Conservation (phyloP, 148 eudicot species). For the Rhododendron kiyosumense region DNA sequence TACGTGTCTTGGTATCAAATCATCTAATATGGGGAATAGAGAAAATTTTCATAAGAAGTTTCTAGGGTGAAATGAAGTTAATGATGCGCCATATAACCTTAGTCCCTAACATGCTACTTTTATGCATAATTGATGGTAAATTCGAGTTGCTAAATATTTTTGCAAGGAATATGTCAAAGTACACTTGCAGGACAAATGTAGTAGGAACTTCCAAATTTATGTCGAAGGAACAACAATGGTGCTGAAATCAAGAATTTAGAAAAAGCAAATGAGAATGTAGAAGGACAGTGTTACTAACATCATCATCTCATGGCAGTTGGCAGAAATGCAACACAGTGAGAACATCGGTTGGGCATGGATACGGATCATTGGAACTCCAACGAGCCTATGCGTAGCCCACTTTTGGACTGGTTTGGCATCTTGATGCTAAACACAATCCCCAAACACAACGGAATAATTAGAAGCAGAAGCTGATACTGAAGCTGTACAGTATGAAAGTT, state of each 20-base stretch:
- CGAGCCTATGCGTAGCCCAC: conserved; percentile 47
- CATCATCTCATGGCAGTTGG: conserved; percentile 44
- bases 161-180: not conserved
- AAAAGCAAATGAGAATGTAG: not conserved
- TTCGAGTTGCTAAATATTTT: not conserved
- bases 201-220: not conserved
- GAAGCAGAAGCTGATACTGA: not conserved
- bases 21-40: not conserved
- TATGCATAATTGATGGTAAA: not conserved
- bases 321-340: conserved; percentile 50
- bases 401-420: conserved; percentile 65
- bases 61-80: not conserved
- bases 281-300: not conserved
- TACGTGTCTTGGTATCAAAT: not conserved
- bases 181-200: not conserved
- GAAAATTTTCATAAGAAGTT: not conserved
- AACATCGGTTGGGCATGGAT: conserved; percentile 60
- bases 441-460: not conserved
- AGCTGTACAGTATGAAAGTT: not conserved
- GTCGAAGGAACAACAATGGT: not conserved
- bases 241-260: not conserved
- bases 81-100: not conserved
- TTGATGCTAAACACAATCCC: not conserved
- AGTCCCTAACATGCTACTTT: not conserved
- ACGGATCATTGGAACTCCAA: conserved; percentile 67